Base-by-base conservation (phyloP, 306 rosid genomes). In the Dalbergia cochinchinensis region DNA sequence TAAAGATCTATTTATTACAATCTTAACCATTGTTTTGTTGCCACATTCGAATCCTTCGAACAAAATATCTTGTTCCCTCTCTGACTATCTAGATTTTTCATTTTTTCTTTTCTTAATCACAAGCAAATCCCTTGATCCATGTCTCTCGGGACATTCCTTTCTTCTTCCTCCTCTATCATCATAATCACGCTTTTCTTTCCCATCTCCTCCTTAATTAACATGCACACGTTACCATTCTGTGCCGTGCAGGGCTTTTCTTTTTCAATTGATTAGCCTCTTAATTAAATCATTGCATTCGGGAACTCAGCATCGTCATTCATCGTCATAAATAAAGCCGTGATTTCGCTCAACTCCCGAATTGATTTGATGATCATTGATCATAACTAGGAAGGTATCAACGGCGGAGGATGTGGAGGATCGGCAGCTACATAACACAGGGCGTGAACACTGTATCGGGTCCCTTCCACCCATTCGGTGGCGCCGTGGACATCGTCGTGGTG, bases 401-500 rank as follows among this genome's bases (percentile, higher is more conserved):
- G 44, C 37, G 51, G 83, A 91, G 83, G 86, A 96, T 96, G 99
- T 94, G 87, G 84, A 85, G 97, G 83, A 74, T 96, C 42, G 94
- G 97, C 6, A 87, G 90, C 22, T 90, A 85, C 63, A 89, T 95
- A 50, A 82, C 90, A 34, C 89, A 85, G 62, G 98, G 99, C 2
- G 94, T 90, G 6, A 90, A 88, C 89, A 86, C 89, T 0, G 97
- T 91, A 16, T 89, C 97, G 8, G 97, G 88, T 4, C 92, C 99
- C 4, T 92, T 96, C 68, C 99, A 90, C 76, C 97, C 99, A 0
- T 90, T 95, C 80, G 99, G 99, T 10, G 99, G 99, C 69, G 98
- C 98, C 69, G 97, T 96, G 13, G 99, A 96, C 74, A 91, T 96
- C 26, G 92, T 96, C 65, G 97, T 91, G 48, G 98, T 93, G 31